Conservation (phyloP, 768 basidiomycete species). For the Leccinellum rugosiceps region DNA sequence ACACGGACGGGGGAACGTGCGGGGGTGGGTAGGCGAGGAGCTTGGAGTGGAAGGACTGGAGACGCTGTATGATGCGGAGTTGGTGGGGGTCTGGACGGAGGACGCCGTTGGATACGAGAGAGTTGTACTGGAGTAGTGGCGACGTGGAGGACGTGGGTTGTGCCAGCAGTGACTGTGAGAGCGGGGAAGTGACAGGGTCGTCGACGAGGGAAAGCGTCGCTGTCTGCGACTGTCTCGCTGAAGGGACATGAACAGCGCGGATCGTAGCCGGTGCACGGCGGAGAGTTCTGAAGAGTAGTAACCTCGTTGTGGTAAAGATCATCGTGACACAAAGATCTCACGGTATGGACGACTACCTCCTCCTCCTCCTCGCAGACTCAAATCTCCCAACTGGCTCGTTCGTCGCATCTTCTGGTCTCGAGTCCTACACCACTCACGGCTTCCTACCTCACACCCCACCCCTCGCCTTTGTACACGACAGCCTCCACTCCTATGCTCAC, state of each 20-base stretch:
- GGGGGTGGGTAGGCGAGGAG: conserved; percentile 72
- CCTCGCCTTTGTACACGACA: conserved; percentile 65
- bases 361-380: conserved; percentile 82
- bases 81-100: conserved; percentile 82
- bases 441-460: conserved; percentile 41
- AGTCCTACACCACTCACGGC: conserved; percentile 87
- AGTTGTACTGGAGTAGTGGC: conserved; percentile 41
- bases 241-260: not conserved
- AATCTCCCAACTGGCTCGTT: conserved; percentile 98
- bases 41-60: conserved; percentile 76
- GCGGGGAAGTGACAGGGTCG: not conserved
- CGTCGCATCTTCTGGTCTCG: conserved; percentile 90
- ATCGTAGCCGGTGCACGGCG: not conserved
- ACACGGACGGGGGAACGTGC: conserved; percentile 42
- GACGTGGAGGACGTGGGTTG: not conserved
- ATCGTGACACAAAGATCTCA: not conserved
- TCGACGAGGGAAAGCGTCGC: not conserved
- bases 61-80: conserved; percentile 73
- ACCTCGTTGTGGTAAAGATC: not conserved
- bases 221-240: conserved; percentile 12
- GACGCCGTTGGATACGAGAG: conserved; percentile 46
- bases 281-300: not conserved
- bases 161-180: not conserved
- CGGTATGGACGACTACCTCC: conserved; percentile 45
- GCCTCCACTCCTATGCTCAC: conserved; percentile 72